Evolutionary conservation across 2,329 filamentous ascomycete genomes (phyloP).

Genomic region (Colletotrichum sp.): DNA sequence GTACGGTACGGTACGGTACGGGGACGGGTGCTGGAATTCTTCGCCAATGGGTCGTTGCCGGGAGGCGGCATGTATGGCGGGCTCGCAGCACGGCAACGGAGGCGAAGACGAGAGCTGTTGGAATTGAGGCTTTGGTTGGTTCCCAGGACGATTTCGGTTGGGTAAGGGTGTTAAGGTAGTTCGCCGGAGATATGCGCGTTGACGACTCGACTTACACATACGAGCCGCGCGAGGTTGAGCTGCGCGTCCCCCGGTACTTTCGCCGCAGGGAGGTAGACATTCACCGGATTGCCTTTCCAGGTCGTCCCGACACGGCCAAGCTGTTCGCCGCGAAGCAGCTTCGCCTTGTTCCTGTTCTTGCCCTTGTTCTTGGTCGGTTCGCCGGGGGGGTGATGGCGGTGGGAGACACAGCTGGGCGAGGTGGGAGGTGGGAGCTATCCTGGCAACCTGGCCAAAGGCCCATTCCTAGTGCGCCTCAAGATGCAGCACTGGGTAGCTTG

Average conservation of each 20-base stretch:
- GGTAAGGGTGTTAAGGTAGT: neutral
- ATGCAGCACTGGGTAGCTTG: neutral
- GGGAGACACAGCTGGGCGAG: neutral
- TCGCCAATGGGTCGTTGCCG: neutral
- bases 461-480: neutral
- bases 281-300: slow-evolving; percentile 1
- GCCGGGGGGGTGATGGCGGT: neutral
- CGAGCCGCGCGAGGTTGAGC: neutral
- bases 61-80: neutral
- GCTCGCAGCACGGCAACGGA: neutral
- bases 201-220: neutral
- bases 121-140: neutral
- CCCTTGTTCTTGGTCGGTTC: neutral
- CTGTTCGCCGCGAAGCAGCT: neutral
- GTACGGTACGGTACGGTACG: neutral
- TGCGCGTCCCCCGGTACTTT: neutral
- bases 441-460: neutral
- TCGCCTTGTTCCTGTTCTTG: neutral
- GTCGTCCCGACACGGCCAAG: neutral
- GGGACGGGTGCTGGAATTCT: neutral
- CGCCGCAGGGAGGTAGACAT: neutral
- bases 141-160: neutral
- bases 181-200: neutral
- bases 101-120: neutral
- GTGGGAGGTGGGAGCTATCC: neutral